Conservation (phyloP, 164 flowering plant species). For the Piper longum region DNA sequence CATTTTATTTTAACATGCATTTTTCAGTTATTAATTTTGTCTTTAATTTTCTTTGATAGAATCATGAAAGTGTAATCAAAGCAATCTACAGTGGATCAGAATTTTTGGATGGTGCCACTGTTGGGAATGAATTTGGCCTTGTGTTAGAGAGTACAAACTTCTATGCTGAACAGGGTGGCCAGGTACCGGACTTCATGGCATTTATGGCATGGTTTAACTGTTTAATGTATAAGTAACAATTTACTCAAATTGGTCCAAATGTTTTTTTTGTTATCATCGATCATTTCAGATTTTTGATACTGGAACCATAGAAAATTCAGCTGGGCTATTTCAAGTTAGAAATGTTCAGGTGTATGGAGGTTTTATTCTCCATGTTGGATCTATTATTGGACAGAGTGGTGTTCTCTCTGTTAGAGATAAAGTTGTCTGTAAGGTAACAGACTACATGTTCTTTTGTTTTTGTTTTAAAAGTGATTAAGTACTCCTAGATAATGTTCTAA, state of each 20-base stretch:
- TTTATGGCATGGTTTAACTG: background rate
- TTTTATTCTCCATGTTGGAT: conserved; percentile 80
- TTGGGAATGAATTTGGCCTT: conserved; percentile 62
- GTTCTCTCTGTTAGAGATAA: conserved; percentile 50
- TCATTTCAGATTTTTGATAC: conserved; percentile 74
- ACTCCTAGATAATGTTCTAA: background rate
- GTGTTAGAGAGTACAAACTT: conserved; percentile 67
- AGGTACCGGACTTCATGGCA: conserved; percentile 33
- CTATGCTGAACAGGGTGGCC: conserved; percentile 99
- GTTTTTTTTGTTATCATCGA: background rate
- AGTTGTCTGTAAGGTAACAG: conserved; percentile 63
- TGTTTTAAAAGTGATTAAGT: background rate
- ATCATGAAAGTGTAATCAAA: conserved; percentile 56
- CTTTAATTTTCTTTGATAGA: conserved; percentile 27
- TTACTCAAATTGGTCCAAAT: background rate
- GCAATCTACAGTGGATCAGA: conserved; percentile 75
- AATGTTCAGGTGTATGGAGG: conserved; percentile 90
- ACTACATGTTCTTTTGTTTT: background rate
- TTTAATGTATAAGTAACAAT: too few relatives aligned
- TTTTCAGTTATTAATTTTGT: background rate
- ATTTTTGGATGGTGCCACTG: conserved; percentile 38
- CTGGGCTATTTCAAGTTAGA: conserved; percentile 59
- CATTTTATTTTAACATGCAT: too few relatives aligned
- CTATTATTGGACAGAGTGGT: conserved; percentile 28
- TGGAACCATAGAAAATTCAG: conserved; percentile 57